These are phyloP conservation scores for Pseudognaphalium luteoalbum DNA, from an alignment of 129 eudicot genomes.

Conservation along the genomic window DNA sequence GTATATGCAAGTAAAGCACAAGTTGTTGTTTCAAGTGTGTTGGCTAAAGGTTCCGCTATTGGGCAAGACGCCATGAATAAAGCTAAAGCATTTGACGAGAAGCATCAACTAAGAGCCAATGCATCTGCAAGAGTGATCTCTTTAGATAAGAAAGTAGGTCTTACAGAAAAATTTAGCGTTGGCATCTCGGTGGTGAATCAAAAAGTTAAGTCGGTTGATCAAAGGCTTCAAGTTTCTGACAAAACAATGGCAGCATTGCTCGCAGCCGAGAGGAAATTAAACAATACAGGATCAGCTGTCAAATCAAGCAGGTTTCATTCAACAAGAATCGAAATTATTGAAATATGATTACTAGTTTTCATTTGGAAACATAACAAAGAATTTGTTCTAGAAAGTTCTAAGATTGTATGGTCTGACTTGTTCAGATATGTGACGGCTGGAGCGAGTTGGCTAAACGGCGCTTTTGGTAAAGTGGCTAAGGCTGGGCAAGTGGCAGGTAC, in stretches of 20 bases:
- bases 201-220: slow-evolving; percentile 93
- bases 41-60: slow-evolving; percentile 92
- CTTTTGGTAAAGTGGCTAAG: slow-evolving; percentile 90
- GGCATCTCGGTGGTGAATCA: slow-evolving; percentile 88
- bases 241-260: slow-evolving; percentile 93
- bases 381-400: not conserved
- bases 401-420: not conserved
- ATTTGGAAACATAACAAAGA: not conserved
- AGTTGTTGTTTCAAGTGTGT: slow-evolving; percentile 77
- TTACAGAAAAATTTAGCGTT: slow-evolving; percentile 73
- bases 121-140: slow-evolving; percentile 87
- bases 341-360: not conserved
- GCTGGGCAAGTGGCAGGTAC: slow-evolving; percentile 96
- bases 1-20: slow-evolving; percentile 83
- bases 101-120: slow-evolving; percentile 80
- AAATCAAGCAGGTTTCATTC: slow-evolving; percentile 83
- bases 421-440: slow-evolving; percentile 94
- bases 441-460: slow-evolving; percentile 93
- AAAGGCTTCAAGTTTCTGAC: slow-evolving; percentile 93
- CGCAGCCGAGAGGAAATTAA: slow-evolving; percentile 92
- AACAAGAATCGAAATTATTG: not conserved
- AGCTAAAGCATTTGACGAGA: slow-evolving; percentile 97
- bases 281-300: slow-evolving; percentile 91
- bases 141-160: slow-evolving; percentile 73
- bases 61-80: slow-evolving; percentile 85